Evolutionary conservation across 2,329 filamentous ascomycete genomes (phyloP).

Genomic region (Herpotrichia juniperi): DNA sequence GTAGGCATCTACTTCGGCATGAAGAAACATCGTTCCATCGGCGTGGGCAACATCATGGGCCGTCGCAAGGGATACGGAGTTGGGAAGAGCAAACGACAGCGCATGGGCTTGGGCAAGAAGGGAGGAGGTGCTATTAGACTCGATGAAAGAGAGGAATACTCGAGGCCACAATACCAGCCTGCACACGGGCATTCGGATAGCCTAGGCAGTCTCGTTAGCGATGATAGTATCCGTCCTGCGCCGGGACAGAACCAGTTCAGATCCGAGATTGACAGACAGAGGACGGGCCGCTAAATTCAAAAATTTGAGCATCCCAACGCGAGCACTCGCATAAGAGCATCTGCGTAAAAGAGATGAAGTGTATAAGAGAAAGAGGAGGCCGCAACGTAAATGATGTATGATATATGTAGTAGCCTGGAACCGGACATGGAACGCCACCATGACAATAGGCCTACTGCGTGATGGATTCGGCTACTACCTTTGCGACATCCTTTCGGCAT

Average conservation of each 20-base stretch:
- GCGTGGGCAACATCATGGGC: constrained; percentile 44
- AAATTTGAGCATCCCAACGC: background rate
- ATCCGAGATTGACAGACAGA: constrained; percentile 46
- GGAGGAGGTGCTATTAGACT: constrained; percentile 28
- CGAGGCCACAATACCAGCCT: constrained; percentile 15
- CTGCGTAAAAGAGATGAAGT: too few relatives aligned
- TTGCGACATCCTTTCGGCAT: too few relatives aligned
- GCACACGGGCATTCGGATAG: constrained; percentile 21
- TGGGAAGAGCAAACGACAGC: constrained; percentile 43
- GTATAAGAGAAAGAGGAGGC: background rate
- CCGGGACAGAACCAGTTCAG: constrained; percentile 40
- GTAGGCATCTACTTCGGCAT: constrained; percentile 50
- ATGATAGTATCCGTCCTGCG: constrained; percentile 29
- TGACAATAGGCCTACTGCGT: too few relatives aligned
- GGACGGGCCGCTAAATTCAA: constrained; percentile 38
- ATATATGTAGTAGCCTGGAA: background rate
- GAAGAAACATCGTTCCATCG: constrained; percentile 46
- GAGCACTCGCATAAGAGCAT: too few relatives aligned
- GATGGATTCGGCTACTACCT: too few relatives aligned
- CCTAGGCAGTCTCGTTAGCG: constrained; percentile 33
- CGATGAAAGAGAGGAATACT: constrained; percentile 32
- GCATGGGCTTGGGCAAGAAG: constrained; percentile 37
- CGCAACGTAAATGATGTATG: background rate
- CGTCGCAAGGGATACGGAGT: constrained; percentile 45
- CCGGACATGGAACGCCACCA: background rate